Evolutionary conservation across 2,329 filamentous ascomycete genomes (phyloP), one percentile per base, ranked within the genome.

Genomic region (Furcasterigmium furcatum): DNA sequence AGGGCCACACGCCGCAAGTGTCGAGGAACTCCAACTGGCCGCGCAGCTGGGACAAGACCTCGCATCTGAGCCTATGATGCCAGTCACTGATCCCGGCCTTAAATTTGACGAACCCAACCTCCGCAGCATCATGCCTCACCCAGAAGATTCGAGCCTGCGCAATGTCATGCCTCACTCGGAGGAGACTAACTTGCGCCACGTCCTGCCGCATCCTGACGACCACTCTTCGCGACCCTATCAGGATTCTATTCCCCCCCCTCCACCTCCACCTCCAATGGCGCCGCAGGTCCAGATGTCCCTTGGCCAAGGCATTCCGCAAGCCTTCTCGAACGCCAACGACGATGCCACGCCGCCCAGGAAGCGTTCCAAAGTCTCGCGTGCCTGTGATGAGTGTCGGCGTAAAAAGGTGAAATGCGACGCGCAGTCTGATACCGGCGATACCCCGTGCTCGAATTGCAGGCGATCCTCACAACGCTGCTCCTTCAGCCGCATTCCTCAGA

Each of bases 361-460:
- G 63, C 77, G 90, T 48, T 88, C 86, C 6, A 95, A 95, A 64
- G 89, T 94, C 6, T 95, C 90, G 10, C 79, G 90, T 30, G 91
- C 90, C 2, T 96, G 90, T 58, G 90, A 96, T 60, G 89, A 95
- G 61, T 95, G 90, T 61, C 79, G 91, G 36, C 80, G 90, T 45
- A 95, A 95, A 67, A 95, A 92, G 72, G 89, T 95, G 48, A 88
- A 90, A 59, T 96, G 91, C 58, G 90, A 95, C 67, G 87, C 89
- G 5, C 79, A 82, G 49, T 84, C 85, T 9, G 88, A 95, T 60
- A 77, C 78, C 6, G 84, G 82, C 14, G 80, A 87, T 16, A 80
- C 84, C 47, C 84, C 86, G 6, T 96, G 91, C 58, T 87, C 87
- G 3, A 92, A 89, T 58, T 95, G 91, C 63, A 82, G 84, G 45